Evolutionary conservation across 2,329 filamentous ascomycete genomes (phyloP).

Genomic region (Aureobasidium lini): DNA sequence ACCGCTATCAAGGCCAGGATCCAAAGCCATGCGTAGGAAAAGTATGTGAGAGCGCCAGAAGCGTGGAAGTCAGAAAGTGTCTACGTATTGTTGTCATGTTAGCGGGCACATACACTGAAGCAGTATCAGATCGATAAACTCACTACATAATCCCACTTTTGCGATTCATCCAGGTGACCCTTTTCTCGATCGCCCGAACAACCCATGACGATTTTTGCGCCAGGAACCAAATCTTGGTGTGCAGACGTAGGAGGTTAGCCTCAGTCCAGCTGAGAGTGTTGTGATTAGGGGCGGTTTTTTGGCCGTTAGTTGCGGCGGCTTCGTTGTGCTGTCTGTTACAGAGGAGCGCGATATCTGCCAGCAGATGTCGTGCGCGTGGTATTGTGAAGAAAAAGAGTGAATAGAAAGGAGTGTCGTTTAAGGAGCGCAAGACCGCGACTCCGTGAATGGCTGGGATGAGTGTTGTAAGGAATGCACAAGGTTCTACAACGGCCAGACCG

Average conservation of each 20-base stretch:
- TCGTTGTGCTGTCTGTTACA: background rate
- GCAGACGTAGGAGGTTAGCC: background rate
- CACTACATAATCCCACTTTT: conserved; percentile 86
- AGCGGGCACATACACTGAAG: conserved; percentile 16
- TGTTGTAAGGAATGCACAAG: conserved; percentile 10
- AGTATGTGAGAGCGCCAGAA: conserved; percentile 63
- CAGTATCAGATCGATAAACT: conserved; percentile 26
- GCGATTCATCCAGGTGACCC: conserved; percentile 35
- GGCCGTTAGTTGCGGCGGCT: background rate
- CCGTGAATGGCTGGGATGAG: conserved; percentile 4
- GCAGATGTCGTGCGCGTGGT: conserved; percentile 9
- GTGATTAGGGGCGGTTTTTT: background rate
- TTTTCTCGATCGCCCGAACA: conserved; percentile 30
- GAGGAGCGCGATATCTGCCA: conserved; percentile 10
- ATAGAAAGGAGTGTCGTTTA: background rate
- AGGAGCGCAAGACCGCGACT: background rate
- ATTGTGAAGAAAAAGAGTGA: background rate
- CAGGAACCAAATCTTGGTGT: background rate
- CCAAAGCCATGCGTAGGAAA: conserved; percentile 82
- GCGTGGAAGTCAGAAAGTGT: conserved; percentile 71
- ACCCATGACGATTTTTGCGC: conserved; percentile 23
- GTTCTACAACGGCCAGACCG: conserved; percentile 6
- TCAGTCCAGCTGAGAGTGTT: conserved; percentile 15
- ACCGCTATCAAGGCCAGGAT: conserved; percentile 70
- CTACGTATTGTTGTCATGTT: conserved; percentile 21